Evolutionary conservation across 2,329 filamentous ascomycete species (phyloP).

Genomic region (Paecilomyces formosus): DNA sequence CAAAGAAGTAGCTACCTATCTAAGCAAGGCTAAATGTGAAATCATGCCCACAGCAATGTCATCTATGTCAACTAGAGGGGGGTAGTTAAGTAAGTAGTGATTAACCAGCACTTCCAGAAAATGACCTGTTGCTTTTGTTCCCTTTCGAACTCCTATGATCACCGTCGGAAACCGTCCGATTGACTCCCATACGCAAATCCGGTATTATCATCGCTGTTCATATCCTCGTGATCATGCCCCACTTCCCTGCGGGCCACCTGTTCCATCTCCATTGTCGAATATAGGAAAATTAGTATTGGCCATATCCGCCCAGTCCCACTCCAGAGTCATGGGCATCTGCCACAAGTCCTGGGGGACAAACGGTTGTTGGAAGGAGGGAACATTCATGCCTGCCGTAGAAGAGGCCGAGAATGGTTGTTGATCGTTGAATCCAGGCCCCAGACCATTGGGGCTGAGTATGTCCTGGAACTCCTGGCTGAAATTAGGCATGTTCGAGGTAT

Average conservation of each 20-base stretch:
- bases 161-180: neutral
- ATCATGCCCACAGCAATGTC: neutral
- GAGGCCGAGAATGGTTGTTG: constrained; percentile 20
- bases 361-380: constrained; percentile 64
- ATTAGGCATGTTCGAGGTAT: constrained; percentile 18
- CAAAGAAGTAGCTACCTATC: neutral
- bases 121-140: neutral
- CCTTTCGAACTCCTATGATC: neutral
- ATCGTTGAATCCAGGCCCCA: constrained; percentile 27
- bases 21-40: neutral
- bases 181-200: constrained; percentile 6
- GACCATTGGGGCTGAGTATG: constrained; percentile 27
- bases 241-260: constrained; percentile 15
- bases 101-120: neutral
- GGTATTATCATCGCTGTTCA: constrained; percentile 6
- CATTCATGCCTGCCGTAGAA: constrained; percentile 22
- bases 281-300: constrained; percentile 26
- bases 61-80: neutral
- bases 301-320: constrained; percentile 69
- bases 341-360: constrained; percentile 90
- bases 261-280: constrained; percentile 19
- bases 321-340: constrained; percentile 91
- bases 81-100: neutral
- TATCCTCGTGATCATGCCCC: constrained; percentile 17
- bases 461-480: constrained; percentile 29